phyloP scores from a whole-genome alignment of 176 grass and related monocot genomes.

The Stipa capillata region DNA sequence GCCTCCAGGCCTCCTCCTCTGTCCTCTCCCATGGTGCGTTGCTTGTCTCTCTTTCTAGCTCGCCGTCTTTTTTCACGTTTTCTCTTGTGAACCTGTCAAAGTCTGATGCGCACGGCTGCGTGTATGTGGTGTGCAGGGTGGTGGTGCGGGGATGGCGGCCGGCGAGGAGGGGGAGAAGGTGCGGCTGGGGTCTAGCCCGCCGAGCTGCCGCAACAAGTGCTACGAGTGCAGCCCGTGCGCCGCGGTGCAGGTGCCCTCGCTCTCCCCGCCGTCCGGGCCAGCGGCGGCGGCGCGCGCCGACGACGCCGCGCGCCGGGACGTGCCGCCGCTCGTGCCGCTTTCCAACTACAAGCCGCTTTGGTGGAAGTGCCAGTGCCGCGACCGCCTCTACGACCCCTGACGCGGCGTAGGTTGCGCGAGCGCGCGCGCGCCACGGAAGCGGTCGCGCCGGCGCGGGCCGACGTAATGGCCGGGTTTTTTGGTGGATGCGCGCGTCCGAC shows the following conservation, averaged over 20 bases:
- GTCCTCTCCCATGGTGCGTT: slow-evolving; percentile 1
- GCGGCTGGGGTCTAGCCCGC: slow-evolving; percentile 72
- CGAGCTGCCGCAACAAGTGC: slow-evolving; percentile 71
- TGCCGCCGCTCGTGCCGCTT: slow-evolving; percentile 14
- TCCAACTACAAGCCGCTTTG: slow-evolving; percentile 76
- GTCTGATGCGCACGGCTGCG: background rate
- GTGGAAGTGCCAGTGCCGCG: slow-evolving; percentile 74
- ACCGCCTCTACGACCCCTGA: slow-evolving; percentile 64
- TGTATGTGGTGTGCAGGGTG: background rate
- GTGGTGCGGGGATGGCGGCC: background rate
- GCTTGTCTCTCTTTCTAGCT: background rate
- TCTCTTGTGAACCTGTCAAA: no score
- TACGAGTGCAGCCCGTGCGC: slow-evolving; percentile 63
- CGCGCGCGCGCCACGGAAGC: background rate
- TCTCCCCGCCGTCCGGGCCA: slow-evolving; percentile 10
- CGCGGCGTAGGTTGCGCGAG: background rate
- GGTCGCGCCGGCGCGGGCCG: background rate
- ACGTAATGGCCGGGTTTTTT: background rate
- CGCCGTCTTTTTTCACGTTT: background rate
- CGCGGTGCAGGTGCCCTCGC: slow-evolving; percentile 61
- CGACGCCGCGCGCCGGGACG: background rate
- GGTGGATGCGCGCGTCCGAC: background rate
- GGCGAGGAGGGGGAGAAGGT: slow-evolving; percentile 35
- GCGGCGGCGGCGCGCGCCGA: background rate
- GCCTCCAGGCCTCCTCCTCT: background rate